Base-by-base conservation (phyloP, 2,329 filamentous ascomycete genomes). In the Cryphonectria radicalis region DNA sequence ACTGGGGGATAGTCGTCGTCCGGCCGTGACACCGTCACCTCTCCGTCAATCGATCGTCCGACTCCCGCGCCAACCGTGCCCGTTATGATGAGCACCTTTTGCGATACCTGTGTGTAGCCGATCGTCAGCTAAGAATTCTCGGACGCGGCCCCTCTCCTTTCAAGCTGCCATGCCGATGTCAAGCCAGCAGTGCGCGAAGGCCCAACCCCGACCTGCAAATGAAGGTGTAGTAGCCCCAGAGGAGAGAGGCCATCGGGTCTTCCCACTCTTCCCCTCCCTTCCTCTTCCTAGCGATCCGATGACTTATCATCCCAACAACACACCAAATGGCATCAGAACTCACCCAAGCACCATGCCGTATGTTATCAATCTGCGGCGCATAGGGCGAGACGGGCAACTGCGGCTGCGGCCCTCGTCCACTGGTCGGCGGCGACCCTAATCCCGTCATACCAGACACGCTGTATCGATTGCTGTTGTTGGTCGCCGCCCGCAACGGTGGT, bases 331-430 rank as follows among this genome's bases (percentile, higher is more conserved):
- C 35, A 25, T 50, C 42, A 63, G 40, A 63, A 84, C 90, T 77
- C 88, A 97, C 94, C 92, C 94, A 97, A 71, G 93, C 91, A 75
- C 92, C 93, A 74, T 97, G 93, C 13, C 89, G 85, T 55, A 97
- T 85, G 46, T 95, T 97, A 60, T 91, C 83, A 55, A 98, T 89
- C 76, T 90, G 89, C 35, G 95, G 95, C 42, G 94, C 92, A 81
- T 93, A 95, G 60, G 91, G 90, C 68, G 94, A 97, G 25, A 90
- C 87, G 10, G 91, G 89, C 73, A 88, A 82, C 74, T 84, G 86
- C 73, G 88, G 82, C 73, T 84, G 86, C 69, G 82, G 85, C 25
- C 76, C 76, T 77, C 87, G 88, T 72, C 87, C 87, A 75, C 84
- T 86, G 40, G 84, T 79, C 35, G 85, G 81, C 37, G 88, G 86